phyloP scores from a whole-genome alignment of 2,329 filamentous ascomycete species.

The Fusarium tjaetaba region DNA sequence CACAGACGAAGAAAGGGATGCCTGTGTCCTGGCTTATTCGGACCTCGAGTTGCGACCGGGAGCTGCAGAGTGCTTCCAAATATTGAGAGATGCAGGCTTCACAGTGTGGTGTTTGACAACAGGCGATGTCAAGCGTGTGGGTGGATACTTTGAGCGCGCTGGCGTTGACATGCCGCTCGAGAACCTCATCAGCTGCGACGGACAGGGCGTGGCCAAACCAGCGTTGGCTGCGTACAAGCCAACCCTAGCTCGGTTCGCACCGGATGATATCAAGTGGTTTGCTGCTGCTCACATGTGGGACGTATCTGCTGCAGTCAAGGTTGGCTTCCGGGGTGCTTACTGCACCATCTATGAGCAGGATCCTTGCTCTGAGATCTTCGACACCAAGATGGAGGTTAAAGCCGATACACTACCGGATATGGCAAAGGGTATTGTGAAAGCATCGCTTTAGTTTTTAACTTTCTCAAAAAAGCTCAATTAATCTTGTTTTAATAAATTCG shows the following conservation, averaged over 20 bases:
- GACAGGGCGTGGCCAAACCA: constrained; percentile 33
- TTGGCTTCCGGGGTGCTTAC: constrained; percentile 5
- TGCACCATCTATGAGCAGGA: constrained; percentile 5
- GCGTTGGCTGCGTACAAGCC: constrained; percentile 58
- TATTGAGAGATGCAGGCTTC: constrained; percentile 37
- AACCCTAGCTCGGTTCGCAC: constrained; percentile 34
- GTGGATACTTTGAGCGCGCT: constrained; percentile 61
- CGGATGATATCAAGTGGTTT: constrained; percentile 60
- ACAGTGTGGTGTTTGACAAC: constrained; percentile 65
- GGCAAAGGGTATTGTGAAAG: not conserved
- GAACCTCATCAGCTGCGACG: constrained; percentile 63
- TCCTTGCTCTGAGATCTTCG: constrained; percentile 1
- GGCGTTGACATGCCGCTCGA: constrained; percentile 61
- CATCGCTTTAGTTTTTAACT: not conserved
- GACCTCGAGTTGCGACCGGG: not conserved
- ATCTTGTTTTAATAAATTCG: too few relatives aligned
- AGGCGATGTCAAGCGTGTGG: constrained; percentile 59
- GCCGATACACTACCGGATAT: not conserved
- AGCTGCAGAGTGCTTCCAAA: not conserved
- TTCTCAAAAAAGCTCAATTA: not conserved
- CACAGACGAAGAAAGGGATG: not conserved
- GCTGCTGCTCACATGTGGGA: constrained; percentile 71
- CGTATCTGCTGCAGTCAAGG: constrained; percentile 57
- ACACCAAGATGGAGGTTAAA: not conserved
- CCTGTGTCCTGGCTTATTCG: not conserved